Evolutionary conservation across 192 early-diverging fungal species (phyloP), one percentile per base, ranked within the genome.

Genomic region (Coemansia aciculifera): DNA sequence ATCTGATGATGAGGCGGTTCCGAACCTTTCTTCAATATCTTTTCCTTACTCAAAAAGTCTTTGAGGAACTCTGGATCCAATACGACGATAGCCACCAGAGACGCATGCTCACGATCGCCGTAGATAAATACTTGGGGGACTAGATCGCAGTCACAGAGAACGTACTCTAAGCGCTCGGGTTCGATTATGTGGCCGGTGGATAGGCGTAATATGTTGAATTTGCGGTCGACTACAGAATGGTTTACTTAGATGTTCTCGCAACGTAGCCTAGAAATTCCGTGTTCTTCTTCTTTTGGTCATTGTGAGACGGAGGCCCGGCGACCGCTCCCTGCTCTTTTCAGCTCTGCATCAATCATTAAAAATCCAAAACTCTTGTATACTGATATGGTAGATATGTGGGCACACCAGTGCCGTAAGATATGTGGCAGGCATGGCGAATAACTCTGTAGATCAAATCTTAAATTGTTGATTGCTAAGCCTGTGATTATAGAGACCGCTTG

Each of bases 121-220:
- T 95, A 88, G 5, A 95, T 77, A 67, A 89, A 89, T 24, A 88
- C 77, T 74, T 95, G 92, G 2, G 84, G 85, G 13, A 96, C 80
- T 66, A 91, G 23, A 32, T 87, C 71, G 73, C 76, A 56, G 70
- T 88, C 86, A 80, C 93, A 95, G 87, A 96, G 97, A 17, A 94
- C 85, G 36, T 93, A 90, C 73, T 99, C 97, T 27, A 99, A 84
- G 70, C 93, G 92, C 80, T 99, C 97, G 37, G 97, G 84, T 37
- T 95, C 97, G 76, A 99, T 93, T 77, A 91, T 88, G 72, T 97
- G 95, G 60, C 94, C 97, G 64, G 95, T 87, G 23, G 87, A 84
- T 62, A 96, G 83, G 74, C 93, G 95, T 74, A 99, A 91, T 40
- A 99, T 87, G 78, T 96, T 97, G 90, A 95, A 96, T 74, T 90